A percentile compares a stretch with the other conserved stretches of the same genome.
These are phyloP conservation scores for Clonostachys chloroleuca DNA, from an alignment of 2,329 filamentous ascomycete genomes.

Conservation along the genomic window DNA sequence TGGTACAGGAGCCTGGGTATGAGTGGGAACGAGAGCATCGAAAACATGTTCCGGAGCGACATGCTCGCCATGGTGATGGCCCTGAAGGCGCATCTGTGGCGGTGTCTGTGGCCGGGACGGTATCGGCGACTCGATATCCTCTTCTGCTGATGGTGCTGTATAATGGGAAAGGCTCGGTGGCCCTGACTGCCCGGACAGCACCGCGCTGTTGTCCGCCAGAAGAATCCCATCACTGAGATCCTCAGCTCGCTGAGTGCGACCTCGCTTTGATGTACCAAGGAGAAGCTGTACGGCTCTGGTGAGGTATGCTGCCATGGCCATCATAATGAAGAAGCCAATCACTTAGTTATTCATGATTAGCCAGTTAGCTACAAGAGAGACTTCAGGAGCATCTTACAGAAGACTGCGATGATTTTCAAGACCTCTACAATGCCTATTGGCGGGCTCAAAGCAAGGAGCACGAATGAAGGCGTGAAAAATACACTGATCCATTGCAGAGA, in stretches of 20 bases:
- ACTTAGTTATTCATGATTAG: slow-evolving; percentile 25
- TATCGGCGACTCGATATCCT: slow-evolving; percentile 8
- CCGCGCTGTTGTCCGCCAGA: slow-evolving; percentile 16
- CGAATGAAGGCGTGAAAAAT: slow-evolving; percentile 55
- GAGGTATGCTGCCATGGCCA: slow-evolving; percentile 47
- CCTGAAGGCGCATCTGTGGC: slow-evolving; percentile 17
- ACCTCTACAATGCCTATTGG: slow-evolving; percentile 49
- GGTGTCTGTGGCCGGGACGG: slow-evolving; percentile 16
- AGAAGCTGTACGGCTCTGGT: slow-evolving; percentile 47
- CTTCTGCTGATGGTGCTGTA: no score
- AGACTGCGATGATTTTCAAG: slow-evolving; percentile 54
- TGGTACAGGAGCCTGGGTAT: slow-evolving; percentile 32
- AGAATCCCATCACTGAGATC: slow-evolving; percentile 44
- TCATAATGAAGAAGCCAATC: slow-evolving; percentile 48
- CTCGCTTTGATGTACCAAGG: slow-evolving; percentile 45
- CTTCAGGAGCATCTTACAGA: slow-evolving; percentile 32
- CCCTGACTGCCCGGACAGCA: not conserved
- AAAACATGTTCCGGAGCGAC: not conserved
- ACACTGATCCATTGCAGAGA: slow-evolving; percentile 54
- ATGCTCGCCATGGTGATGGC: slow-evolving; percentile 9
- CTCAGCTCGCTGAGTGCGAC: slow-evolving; percentile 44
- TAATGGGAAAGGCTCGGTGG: not conserved
- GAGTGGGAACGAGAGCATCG: slow-evolving; percentile 7
- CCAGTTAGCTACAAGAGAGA: not conserved
- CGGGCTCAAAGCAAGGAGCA: slow-evolving; percentile 52